Conservation (phyloP, 495 filamentous ascomycete species). For the Rhypophila decipiens region DNA sequence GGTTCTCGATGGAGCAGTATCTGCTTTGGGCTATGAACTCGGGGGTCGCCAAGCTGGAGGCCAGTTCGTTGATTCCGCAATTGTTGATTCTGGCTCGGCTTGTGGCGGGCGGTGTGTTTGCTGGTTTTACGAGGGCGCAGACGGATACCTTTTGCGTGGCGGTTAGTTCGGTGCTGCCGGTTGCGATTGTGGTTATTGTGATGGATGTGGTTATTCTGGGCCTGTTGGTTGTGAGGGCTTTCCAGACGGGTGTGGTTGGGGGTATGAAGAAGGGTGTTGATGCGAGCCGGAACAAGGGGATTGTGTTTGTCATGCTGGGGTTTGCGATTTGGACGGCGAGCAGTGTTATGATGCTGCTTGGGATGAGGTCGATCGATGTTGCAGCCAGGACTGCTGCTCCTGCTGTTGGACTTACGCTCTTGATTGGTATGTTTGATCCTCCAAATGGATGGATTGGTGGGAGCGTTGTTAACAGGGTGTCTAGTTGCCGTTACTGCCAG, state of each 20-base stretch:
- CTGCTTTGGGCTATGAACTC: conserved; percentile 41
- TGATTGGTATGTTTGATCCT: conserved; percentile 34
- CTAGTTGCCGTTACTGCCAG: conserved; percentile 23
- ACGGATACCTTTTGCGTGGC: conserved; percentile 45
- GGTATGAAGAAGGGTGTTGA: conserved; percentile 14
- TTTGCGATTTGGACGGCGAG: conserved; percentile 43
- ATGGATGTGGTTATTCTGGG: conserved; percentile 41
- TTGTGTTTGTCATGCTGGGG: conserved; percentile 36
- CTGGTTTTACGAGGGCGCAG: conserved; percentile 42
- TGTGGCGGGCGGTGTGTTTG: conserved; percentile 41
- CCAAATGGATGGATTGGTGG: neutral
- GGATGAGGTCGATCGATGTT: conserved; percentile 32
- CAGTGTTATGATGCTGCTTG: conserved; percentile 43
- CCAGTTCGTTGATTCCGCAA: conserved; percentile 30
- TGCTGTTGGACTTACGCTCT: conserved; percentile 38
- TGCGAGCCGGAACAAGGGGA: conserved; percentile 23
- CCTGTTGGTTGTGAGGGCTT: conserved; percentile 29
- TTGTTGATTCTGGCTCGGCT: conserved; percentile 38
- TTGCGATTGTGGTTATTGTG: conserved; percentile 36
- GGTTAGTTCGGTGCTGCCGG: conserved; percentile 35
- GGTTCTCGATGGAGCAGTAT: conserved; percentile 46
- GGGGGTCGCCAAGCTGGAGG: conserved; percentile 23
- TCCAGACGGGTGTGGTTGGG: conserved; percentile 22
- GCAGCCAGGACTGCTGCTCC: conserved; percentile 44
- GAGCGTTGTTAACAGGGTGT: conserved; percentile 4